These are phyloP conservation scores for Scheffersomyces quercinus DNA, from an alignment of 1,139 yeast species.

Conservation along the genomic window DNA sequence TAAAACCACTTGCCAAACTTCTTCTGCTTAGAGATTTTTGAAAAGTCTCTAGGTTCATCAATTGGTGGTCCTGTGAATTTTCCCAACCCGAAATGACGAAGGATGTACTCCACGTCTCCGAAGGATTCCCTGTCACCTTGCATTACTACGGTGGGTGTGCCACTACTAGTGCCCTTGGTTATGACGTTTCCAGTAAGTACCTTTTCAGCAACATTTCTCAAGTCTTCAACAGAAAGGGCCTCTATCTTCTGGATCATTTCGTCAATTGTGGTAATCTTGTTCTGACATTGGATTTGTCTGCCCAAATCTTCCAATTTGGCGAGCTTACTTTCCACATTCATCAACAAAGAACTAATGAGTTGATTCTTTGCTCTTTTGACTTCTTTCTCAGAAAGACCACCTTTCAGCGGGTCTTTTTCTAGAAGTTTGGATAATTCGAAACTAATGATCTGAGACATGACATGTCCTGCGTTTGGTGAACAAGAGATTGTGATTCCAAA, in stretches of 20 bases:
- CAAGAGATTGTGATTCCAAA: slow-evolving; percentile 89
- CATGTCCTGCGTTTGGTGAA: slow-evolving; percentile 81
- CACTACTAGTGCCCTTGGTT: slow-evolving; percentile 52
- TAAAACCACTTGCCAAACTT: slow-evolving; percentile 25
- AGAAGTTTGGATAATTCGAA: slow-evolving; percentile 70
- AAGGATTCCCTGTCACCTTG: slow-evolving; percentile 85
- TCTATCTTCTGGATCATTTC: slow-evolving; percentile 86
- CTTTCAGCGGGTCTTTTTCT: slow-evolving; percentile 52
- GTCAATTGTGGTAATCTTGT: slow-evolving; percentile 69
- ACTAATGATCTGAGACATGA: slow-evolving; percentile 78
- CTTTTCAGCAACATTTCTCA: slow-evolving; percentile 71
- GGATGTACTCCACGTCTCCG: slow-evolving; percentile 75
- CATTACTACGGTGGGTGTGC: slow-evolving; percentile 79
- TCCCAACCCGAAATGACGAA: slow-evolving; percentile 77
- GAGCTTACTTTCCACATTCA: slow-evolving; percentile 90
- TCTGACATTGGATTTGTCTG: slow-evolving; percentile 87
- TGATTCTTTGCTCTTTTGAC: slow-evolving; percentile 91
- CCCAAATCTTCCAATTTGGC: slow-evolving; percentile 95
- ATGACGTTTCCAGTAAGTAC: slow-evolving; percentile 68
- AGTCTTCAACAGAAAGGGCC: slow-evolving; percentile 61
- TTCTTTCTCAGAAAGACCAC: slow-evolving; percentile 68
- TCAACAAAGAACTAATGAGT: slow-evolving; percentile 80
- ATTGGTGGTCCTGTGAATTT: slow-evolving; percentile 25
- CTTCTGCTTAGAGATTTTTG: slow-evolving; percentile 12
- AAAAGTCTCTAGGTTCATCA: slow-evolving; percentile 31